phyloP scores from a whole-genome alignment of 768 basidiomycete species.

The Tephrocybe sp. region DNA sequence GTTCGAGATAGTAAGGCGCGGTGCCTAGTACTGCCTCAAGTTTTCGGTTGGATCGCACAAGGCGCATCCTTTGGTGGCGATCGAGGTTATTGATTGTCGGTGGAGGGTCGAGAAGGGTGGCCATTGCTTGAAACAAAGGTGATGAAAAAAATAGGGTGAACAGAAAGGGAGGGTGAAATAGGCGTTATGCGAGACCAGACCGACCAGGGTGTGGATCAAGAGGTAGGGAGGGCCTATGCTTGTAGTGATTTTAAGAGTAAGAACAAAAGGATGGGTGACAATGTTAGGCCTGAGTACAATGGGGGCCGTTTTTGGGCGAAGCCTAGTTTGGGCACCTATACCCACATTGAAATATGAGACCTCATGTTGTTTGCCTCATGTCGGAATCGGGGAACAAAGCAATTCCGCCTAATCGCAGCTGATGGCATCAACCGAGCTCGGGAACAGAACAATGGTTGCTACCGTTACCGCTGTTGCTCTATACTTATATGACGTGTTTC shows the following conservation, averaged over 20 bases:
- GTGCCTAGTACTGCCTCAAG: conserved; percentile 54
- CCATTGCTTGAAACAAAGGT: conserved; percentile 2
- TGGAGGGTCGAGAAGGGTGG: conserved; percentile 27
- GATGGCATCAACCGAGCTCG: conserved; percentile 9
- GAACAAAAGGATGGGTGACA: conserved; percentile 2
- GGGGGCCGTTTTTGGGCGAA: background rate
- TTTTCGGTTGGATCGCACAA: conserved; percentile 61
- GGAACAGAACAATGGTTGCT: conserved; percentile 16
- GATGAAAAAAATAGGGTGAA: background rate
- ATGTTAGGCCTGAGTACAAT: conserved; percentile 9
- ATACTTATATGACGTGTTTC: background rate
- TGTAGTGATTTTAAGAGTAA: conserved; percentile 1
- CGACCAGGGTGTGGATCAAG: conserved; percentile 14
- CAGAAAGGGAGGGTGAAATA: conserved; percentile 1
- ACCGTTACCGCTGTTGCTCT: conserved; percentile 6
- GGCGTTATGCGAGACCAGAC: conserved; percentile 4
- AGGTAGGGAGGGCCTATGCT: background rate
- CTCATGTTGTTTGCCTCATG: background rate
- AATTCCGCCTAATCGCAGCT: background rate
- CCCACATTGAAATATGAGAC: conserved; percentile 1
- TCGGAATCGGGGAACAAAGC: conserved; percentile 11
- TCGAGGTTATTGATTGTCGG: conserved; percentile 52
- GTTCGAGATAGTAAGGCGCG: conserved; percentile 36
- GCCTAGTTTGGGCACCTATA: background rate
- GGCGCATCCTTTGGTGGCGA: conserved; percentile 44